Evolutionary conservation across 176 grass and related monocot species (phyloP), one percentile per base, ranked within the genome.

Genomic region (Carex scoparia): DNA sequence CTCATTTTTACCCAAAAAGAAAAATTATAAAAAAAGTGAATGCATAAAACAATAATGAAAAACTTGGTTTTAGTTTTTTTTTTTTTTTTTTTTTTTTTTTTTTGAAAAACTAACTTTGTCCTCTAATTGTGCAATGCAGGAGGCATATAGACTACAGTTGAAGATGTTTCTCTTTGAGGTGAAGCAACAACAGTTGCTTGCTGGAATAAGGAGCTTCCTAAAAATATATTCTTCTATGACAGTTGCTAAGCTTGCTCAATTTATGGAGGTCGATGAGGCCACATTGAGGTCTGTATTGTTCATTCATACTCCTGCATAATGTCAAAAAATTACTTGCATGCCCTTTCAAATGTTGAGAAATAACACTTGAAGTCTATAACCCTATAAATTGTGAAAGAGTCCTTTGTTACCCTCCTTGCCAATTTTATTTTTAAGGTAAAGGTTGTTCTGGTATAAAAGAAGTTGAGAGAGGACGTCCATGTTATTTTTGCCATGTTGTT

Each of bases 131-230:
- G 23, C 15, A 57, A 63, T 76, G 64, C 84, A 99, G 96, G 96
- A 99, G 79, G 93, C 96, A 11, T 99, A 99, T 86, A 91, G 93
- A 84, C 91, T 99, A 84, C 96, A 99, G 66, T 81, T 99, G 83
- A 99, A 99, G 79, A 37, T 99, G 86, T 99, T 99, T 88, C 93
- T 99, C 75, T 99, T 90, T 71, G 96, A 99, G 89, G 96, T 99
- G 81, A 99, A 99, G 78, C 96, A 99, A 76, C 96, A 99, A 32
- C 96, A 95, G 81, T 80, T 95, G 84, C 90, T 95, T 88, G 88
- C 88, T 88, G 93, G 96, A 18, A 64, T 99, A 18, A 82, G 96
- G 51, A 92, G 90, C 72, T 99, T 87, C 86, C 87, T 99, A 9
- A 95, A 95, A 70, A 85, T 99, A 37, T 99, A 99, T 86, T 95